Conservation (phyloP, 345 rosid species). For the Corchorus olitorius region DNA sequence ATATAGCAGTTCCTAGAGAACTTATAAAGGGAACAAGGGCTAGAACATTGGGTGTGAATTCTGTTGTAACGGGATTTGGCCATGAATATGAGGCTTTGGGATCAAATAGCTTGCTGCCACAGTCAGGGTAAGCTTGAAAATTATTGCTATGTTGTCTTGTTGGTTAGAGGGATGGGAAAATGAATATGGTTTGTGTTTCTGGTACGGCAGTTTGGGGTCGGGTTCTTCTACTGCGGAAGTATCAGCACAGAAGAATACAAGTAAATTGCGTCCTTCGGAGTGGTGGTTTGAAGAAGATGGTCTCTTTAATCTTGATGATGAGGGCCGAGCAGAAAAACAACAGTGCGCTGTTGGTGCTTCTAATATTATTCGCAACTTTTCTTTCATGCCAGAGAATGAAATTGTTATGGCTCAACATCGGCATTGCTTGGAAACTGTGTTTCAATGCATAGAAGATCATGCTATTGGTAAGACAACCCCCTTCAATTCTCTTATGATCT, state of each 20-base stretch:
- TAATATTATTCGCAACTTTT: constrained; percentile 87
- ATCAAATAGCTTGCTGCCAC: constrained; percentile 35
- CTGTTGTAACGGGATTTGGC: constrained; percentile 80
- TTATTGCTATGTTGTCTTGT: background rate
- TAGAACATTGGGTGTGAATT: constrained; percentile 71
- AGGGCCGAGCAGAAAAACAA: constrained; percentile 90
- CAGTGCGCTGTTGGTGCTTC: constrained; percentile 92
- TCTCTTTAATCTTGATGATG: constrained; percentile 87
- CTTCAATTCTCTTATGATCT: background rate
- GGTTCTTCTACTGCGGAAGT: constrained; percentile 46
- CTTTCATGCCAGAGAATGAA: constrained; percentile 99
- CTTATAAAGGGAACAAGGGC: constrained; percentile 53
- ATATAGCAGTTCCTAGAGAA: constrained; percentile 74
- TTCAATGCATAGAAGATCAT: constrained; percentile 90
- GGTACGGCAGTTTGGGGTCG: constrained; percentile 39
- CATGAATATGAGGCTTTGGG: constrained; percentile 62
- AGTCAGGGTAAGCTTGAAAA: constrained; percentile 49
- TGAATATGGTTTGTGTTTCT: constrained; percentile 22
- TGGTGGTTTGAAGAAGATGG: constrained; percentile 98
- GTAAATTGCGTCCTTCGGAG: constrained; percentile 55
- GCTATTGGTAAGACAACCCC: constrained; percentile 49
- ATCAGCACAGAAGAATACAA: constrained; percentile 44
- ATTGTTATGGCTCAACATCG: constrained; percentile 91
- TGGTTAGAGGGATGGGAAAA: constrained; percentile 14
- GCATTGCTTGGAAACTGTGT: constrained; percentile 95